phyloP scores from a whole-genome alignment of 805 yeast species.

The Saccharomycopsis vini region DNA sequence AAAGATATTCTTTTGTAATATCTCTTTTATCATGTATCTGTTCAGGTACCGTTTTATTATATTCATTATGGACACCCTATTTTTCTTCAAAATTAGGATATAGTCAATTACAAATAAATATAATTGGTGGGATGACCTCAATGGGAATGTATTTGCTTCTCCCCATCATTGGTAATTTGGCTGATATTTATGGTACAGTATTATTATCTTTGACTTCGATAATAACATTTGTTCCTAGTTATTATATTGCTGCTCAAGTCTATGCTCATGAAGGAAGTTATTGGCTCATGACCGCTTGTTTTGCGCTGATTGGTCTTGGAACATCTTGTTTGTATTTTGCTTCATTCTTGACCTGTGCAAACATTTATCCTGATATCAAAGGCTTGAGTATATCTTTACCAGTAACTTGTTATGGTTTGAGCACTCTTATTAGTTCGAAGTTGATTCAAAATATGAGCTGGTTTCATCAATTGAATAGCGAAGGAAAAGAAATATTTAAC shows the following conservation, averaged over 20 bases:
- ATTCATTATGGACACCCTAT: slow-evolving; percentile 69
- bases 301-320: slow-evolving; percentile 56
- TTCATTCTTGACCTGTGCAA: slow-evolving; percentile 72
- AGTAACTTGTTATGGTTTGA: slow-evolving; percentile 77
- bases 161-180: slow-evolving; percentile 72
- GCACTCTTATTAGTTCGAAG: slow-evolving; percentile 69
- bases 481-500: slow-evolving; percentile 29
- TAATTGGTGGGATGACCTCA: slow-evolving; percentile 64
- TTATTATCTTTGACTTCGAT: slow-evolving; percentile 54
- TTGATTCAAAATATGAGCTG: slow-evolving; percentile 37
- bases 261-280: slow-evolving; percentile 26
- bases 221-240: slow-evolving; percentile 59
- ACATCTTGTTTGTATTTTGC: slow-evolving; percentile 67
- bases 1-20: slow-evolving; percentile 40
- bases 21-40: slow-evolving; percentile 59
- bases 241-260: slow-evolving; percentile 39
- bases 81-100: slow-evolving; percentile 52
- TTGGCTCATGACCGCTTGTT: slow-evolving; percentile 37
- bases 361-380: slow-evolving; percentile 66
- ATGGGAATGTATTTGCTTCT: slow-evolving; percentile 79
- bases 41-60: slow-evolving; percentile 75
- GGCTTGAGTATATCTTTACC: slow-evolving; percentile 84
- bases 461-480: slow-evolving; percentile 22
- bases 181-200: slow-evolving; percentile 82
- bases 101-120: slow-evolving; percentile 58